Percentiles rank a stretch among this genome's conserved stretches.
These are phyloP conservation scores for Alternaria tenuissima DNA, from an alignment of 2,329 filamentous ascomycete species.

Conservation along the genomic window DNA sequence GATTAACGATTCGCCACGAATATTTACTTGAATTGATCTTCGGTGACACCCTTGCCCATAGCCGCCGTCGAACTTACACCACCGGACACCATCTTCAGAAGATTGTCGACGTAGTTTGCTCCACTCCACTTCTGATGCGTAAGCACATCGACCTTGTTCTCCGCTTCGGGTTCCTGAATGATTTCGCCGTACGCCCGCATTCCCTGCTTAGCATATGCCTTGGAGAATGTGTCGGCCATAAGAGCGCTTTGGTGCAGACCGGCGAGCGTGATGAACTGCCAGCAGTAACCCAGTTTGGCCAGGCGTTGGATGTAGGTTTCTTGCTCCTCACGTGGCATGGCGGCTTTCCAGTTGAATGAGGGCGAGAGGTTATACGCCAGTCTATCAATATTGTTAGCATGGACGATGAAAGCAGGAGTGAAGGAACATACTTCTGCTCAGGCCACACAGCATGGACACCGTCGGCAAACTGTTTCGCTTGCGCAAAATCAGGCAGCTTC, in stretches of 20 bases:
- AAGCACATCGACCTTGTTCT: constrained; percentile 87
- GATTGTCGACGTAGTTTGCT: constrained; percentile 90
- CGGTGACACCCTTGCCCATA: constrained; percentile 97
- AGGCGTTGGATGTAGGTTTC: constrained; percentile 97
- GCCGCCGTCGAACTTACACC: constrained; percentile 91
- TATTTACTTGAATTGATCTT: constrained; percentile 84
- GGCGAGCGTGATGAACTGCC: constrained; percentile 99
- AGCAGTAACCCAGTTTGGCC: constrained; percentile 90
- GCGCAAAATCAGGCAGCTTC: constrained; percentile 89
- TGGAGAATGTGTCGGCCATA: constrained; percentile 87
- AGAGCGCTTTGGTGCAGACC: constrained; percentile 95
- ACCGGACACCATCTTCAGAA: constrained; percentile 96
- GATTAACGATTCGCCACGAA: no score
- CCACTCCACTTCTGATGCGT: constrained; percentile 99
- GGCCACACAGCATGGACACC: constrained; percentile 95
- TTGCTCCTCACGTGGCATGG: constrained; percentile 90
- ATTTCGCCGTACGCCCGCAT: constrained; percentile 98
- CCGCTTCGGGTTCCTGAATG: constrained; percentile 98
- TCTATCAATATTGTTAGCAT: constrained; percentile 56
- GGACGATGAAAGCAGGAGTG: neutral
- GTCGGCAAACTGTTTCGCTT: constrained; percentile 91
- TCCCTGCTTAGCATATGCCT: constrained; percentile 79
- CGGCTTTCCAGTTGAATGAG: constrained; percentile 99
- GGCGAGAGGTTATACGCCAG: constrained; percentile 98
- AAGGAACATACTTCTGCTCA: constrained; percentile 79